phyloP scores from a whole-genome alignment of 2,329 filamentous ascomycete genomes.

The Mycosphaerelloides madeirae region DNA sequence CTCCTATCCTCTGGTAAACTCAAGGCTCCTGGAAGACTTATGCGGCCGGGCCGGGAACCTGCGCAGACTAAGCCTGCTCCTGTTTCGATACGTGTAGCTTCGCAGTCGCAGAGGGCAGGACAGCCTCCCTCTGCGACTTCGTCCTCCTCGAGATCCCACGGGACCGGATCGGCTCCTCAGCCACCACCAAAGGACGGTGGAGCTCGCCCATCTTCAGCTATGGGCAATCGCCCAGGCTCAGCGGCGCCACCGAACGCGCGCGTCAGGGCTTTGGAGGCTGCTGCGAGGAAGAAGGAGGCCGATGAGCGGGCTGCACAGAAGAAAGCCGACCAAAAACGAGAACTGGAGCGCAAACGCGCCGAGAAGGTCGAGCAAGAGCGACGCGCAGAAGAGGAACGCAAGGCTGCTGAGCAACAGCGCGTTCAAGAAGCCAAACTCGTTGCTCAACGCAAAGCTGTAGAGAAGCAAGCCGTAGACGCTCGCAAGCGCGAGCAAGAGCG shows the following conservation, averaged over 20 bases:
- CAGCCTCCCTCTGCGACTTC: conserved; percentile 15
- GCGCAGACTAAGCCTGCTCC: conserved; percentile 63
- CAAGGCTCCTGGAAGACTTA: conserved; percentile 31
- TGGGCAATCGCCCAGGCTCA: conserved; percentile 37
- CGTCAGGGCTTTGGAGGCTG: conserved; percentile 60
- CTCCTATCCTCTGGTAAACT: conserved; percentile 37
- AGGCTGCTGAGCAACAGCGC: conserved; percentile 36
- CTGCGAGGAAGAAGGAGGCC: conserved; percentile 76
- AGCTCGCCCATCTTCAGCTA: conserved; percentile 61
- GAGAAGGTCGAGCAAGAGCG: conserved; percentile 61
- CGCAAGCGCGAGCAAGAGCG: conserved; percentile 37
- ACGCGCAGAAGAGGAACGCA: conserved; percentile 35
- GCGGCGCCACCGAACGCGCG: conserved; percentile 49
- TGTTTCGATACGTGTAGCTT: conserved; percentile 65
- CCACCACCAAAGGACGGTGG: conserved; percentile 50
- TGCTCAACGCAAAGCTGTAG: conserved; percentile 35
- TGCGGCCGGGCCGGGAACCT: conserved; percentile 44
- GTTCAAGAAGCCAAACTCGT: conserved; percentile 34
- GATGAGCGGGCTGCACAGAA: conserved; percentile 76
- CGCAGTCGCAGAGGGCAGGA: conserved; percentile 37
- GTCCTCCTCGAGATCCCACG: conserved; percentile 24
- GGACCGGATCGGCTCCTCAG: not conserved
- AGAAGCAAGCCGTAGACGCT: conserved; percentile 46
- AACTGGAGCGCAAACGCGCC: conserved; percentile 71
- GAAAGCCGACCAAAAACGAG: conserved; percentile 75